Evolutionary conservation across 1,139 yeast genomes (phyloP).

Genomic region (Candida mesenterica): DNA sequence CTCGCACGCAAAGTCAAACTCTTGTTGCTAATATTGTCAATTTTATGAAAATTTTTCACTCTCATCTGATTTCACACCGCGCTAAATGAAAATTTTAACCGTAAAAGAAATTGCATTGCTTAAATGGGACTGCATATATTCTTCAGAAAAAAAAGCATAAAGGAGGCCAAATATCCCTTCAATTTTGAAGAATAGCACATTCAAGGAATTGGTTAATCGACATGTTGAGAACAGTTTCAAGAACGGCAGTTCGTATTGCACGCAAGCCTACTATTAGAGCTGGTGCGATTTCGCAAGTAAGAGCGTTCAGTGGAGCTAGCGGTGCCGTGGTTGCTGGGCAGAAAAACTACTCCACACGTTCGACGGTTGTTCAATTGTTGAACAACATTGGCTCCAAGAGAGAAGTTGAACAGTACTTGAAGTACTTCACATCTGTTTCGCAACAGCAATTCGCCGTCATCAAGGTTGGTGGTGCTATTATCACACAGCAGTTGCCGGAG

Average conservation of each 20-base stretch:
- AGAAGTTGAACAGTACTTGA: slow-evolving; percentile 95
- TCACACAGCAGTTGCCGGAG: slow-evolving; percentile 89
- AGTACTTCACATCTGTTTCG: slow-evolving; percentile 92
- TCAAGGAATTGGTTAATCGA: slow-evolving; percentile 1
- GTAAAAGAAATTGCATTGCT: too few relatives aligned
- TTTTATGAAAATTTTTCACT: too few relatives aligned
- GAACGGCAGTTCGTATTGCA: slow-evolving; percentile 8
- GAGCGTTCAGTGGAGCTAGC: not conserved
- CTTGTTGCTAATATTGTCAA: too few relatives aligned
- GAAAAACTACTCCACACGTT: slow-evolving; percentile 60
- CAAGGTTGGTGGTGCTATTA: slow-evolving; percentile 98
- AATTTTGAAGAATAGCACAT: not conserved
- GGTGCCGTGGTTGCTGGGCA: slow-evolving; percentile 5
- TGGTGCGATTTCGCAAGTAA: slow-evolving; percentile 1
- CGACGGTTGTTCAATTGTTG: slow-evolving; percentile 90
- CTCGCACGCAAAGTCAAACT: too few relatives aligned
- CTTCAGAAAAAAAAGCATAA: slow-evolving; percentile 15
- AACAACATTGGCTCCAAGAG: slow-evolving; percentile 96
- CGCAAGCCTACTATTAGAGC: slow-evolving; percentile 6
- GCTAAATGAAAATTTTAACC: slow-evolving; percentile 37
- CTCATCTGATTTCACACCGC: slow-evolving; percentile 48
- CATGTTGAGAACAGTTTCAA: slow-evolving; percentile 16
- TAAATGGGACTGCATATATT: slow-evolving; percentile 37
- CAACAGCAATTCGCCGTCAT: slow-evolving; percentile 97
- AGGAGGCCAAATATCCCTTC: slow-evolving; percentile 4